Evolutionary conservation across 371 early-diverging fungal genomes (phyloP), one percentile per base, ranked within the genome.

Genomic region (Actinomucor elegans): DNA sequence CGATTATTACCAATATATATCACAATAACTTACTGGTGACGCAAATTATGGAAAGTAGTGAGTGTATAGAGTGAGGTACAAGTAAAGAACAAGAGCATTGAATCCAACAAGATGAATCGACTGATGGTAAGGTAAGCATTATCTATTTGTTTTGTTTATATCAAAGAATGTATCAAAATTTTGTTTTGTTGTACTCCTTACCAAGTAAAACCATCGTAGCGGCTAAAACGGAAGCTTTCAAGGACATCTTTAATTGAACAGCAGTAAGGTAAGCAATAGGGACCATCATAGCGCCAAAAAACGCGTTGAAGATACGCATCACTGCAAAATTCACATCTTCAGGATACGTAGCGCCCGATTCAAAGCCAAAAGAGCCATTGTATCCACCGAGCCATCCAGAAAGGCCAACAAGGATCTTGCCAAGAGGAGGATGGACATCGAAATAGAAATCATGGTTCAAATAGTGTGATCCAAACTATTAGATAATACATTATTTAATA

Each of bases 401-500:
- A 9, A 99, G 71, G 2, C 94, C 99, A 12, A 96, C 90, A 23
- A 99, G 77, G 81, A 99, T 94, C 75, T 99, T 99, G 42, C 99
- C 99, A 35, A 99, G 83, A 1, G 99, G 99, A 36, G 99, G 99
- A 78, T 99, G 99, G 1, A 99, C 99, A 74, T 99, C 99, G 71
- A 97, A 98, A 70, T 99, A 92, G 67, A 99, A 99, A 36, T 90
- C 89, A 42, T 87, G 84, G 54, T 94, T 92, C 49, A 98, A 71
- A 71, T 98, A 98, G 69, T 95, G 82, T 15, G 93, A 91, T 15
- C 93, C 99, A 74, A 98, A 98, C 86, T 94, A 67, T 23, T 29
- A 28, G 27, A 41, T 38, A 34, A 37, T 33, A 40, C 11, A 24
- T 24, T 20, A 37, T n/a, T n/a, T n/a, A n/a, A n/a, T n/a, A n/a